Percentiles rank a stretch among this genome's conserved stretches.
These are phyloP conservation scores for Verticillium zaregamsianum DNA, from an alignment of 2,329 filamentous ascomycete genomes.

Conservation along the genomic window DNA sequence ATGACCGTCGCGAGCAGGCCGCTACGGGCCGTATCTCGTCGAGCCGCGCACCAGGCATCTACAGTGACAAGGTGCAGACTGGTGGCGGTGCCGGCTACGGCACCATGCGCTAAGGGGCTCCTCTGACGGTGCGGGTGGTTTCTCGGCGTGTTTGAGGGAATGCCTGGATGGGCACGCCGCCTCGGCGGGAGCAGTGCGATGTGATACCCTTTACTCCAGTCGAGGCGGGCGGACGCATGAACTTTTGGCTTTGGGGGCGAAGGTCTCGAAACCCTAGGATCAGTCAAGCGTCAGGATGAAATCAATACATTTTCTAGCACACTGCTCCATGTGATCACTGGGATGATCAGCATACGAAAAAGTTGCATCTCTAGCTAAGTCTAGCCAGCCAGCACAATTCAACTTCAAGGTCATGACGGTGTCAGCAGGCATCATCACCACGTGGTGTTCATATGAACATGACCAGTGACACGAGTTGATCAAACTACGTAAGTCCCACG, in stretches of 20 bases:
- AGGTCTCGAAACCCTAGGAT: not conserved
- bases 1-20: slow-evolving; percentile 63
- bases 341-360: too few species aligned
- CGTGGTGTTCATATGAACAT: too few species aligned
- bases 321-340: not conserved
- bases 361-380: too few species aligned
- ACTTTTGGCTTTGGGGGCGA: not conserved
- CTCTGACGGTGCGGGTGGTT: slow-evolving; percentile 9
- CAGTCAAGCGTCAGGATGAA: not conserved
- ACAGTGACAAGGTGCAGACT: slow-evolving; percentile 67
- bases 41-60: slow-evolving; percentile 62
- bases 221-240: not conserved
- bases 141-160: not conserved
- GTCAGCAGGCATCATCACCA: too few species aligned
- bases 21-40: slow-evolving; percentile 51
- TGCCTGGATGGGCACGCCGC: not conserved
- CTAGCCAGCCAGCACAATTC: too few species aligned
- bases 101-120: slow-evolving; percentile 33
- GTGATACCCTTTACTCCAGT: not conserved
- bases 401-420: too few species aligned
- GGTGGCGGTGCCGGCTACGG: slow-evolving; percentile 62
- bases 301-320: too few species aligned
- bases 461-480: too few species aligned
- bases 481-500: too few species aligned
- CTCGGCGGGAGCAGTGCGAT: not conserved